These are phyloP conservation scores for Tricharina praecox DNA, from an alignment of 495 filamentous ascomycete genomes.

Conservation along the genomic window DNA sequence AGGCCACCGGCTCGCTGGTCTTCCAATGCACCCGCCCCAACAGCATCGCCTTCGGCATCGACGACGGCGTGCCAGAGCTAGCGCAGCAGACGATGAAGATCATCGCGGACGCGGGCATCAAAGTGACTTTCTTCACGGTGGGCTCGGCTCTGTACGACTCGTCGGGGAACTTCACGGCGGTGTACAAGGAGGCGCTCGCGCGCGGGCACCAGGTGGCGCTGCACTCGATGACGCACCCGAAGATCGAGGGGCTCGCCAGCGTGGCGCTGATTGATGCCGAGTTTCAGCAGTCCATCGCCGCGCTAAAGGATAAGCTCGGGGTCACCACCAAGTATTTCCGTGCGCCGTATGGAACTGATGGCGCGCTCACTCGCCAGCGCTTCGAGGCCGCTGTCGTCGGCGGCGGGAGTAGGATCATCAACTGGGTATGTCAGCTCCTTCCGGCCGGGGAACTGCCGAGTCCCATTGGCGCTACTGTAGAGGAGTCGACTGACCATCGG, in stretches of 20 bases:
- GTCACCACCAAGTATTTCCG: constrained; percentile 46
- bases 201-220: constrained; percentile 47
- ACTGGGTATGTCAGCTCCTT: constrained; percentile 36
- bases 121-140: constrained; percentile 65
- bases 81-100: constrained; percentile 47
- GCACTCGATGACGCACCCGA: constrained; percentile 59
- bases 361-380: constrained; percentile 51
- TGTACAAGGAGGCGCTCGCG: constrained; percentile 56
- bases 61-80: constrained; percentile 50
- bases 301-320: constrained; percentile 36
- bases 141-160: constrained; percentile 44
- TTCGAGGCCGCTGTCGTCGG: constrained; percentile 40
- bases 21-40: constrained; percentile 54
- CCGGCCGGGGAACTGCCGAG: not conserved
- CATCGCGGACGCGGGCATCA: constrained; percentile 43
- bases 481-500: not conserved
- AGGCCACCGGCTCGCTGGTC: constrained; percentile 43
- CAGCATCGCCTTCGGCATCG: constrained; percentile 66
- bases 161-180: constrained; percentile 37
- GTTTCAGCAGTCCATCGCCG: constrained; percentile 41
- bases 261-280: constrained; percentile 49
- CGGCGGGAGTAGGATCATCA: constrained; percentile 30
- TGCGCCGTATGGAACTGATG: constrained; percentile 60
- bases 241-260: constrained; percentile 46
- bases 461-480: too few relatives aligned